Evolutionary conservation across 1,139 yeast species (phyloP), one percentile per base, ranked within the genome.

Genomic region (Geotrichum bryndzae): DNA sequence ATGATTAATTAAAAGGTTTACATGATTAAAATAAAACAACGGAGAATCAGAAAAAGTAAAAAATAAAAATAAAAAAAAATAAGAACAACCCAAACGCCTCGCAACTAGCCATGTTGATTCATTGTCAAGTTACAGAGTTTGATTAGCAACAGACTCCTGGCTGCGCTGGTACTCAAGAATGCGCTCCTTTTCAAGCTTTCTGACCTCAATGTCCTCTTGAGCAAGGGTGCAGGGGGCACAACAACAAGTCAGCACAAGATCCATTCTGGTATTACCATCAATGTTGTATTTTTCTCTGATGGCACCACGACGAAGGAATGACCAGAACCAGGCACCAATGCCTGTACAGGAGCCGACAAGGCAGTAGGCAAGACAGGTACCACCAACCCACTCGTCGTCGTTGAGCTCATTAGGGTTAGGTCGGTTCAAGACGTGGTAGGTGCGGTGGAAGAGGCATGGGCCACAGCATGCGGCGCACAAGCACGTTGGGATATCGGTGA

Each of bases 141-240:
- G 53, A 11, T 33, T 23, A n/a, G 52, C 52, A 15, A 46, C 46
- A 1, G 52, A 15, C 31, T 55, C 45, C 46, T 55, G 57, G 53
- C 57, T 55, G n/a, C n/a, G 15, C 57, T 55, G 50, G 52, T 46
- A 55, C 45, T 25, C 53, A 3, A 35, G 22, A n/a, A 35, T 13
- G 5, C 29, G 15, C 10, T 35, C 18, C 53, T 55, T 55, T 18
- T 55, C 57, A 27, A 15, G n/a, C 52, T 55, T 45, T 6, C 56
- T 22, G 22, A 57, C 56, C 23, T 57, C 60, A n/a, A 57, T 45
- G 29, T 57, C 60, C 22, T 57, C 60, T 35, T 57, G 60, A 5
- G 56, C 60, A 10, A 53, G 31, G 4, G 53, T 51, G 31, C 60
- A 57, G 15, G 60, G 56, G n/a, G 45, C n/a, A 54, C 60, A 57